Evolutionary conservation across 768 basidiomycete genomes (phyloP).

Genomic region (Polyporus arcularius): DNA sequence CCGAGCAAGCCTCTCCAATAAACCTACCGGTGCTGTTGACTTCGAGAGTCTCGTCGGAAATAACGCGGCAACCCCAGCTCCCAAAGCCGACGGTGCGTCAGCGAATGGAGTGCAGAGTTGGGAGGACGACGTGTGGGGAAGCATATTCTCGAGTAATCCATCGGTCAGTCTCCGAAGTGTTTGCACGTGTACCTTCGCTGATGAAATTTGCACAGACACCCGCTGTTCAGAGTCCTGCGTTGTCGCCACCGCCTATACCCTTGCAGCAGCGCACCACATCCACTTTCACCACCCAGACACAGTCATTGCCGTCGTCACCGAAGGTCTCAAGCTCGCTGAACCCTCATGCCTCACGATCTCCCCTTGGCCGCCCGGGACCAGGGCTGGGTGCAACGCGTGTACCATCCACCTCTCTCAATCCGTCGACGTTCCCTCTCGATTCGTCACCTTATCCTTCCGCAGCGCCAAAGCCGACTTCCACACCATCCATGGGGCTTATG

Average conservation of each 20-base stretch:
- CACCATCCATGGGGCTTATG: neutral
- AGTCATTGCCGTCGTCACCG: constrained; percentile 43
- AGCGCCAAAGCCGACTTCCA: neutral
- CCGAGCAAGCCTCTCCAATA: constrained; percentile 30
- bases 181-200: neutral
- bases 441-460: constrained; percentile 8
- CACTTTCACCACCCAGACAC: constrained; percentile 28
- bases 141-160: constrained; percentile 55
- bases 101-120: constrained; percentile 48
- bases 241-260: constrained; percentile 23
- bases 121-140: constrained; percentile 89
- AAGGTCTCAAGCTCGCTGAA: constrained; percentile 25
- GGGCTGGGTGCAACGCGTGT: constrained; percentile 41
- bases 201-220: constrained; percentile 12
- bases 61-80: constrained; percentile 45
- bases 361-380: constrained; percentile 16
- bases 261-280: constrained; percentile 12
- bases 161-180: constrained; percentile 25
- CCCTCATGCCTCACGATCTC: constrained; percentile 11
- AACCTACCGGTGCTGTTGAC: constrained; percentile 59
- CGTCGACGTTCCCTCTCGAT: constrained; percentile 25
- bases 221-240: constrained; percentile 29
- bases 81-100: constrained; percentile 46
- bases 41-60: constrained; percentile 78
- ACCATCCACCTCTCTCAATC: constrained; percentile 38